A percentile compares a stretch with the other conserved stretches of the same genome.
Evolutionary conservation across 805 yeast genomes (phyloP).

Genomic region (Saccharomycopsis amapae): DNA sequence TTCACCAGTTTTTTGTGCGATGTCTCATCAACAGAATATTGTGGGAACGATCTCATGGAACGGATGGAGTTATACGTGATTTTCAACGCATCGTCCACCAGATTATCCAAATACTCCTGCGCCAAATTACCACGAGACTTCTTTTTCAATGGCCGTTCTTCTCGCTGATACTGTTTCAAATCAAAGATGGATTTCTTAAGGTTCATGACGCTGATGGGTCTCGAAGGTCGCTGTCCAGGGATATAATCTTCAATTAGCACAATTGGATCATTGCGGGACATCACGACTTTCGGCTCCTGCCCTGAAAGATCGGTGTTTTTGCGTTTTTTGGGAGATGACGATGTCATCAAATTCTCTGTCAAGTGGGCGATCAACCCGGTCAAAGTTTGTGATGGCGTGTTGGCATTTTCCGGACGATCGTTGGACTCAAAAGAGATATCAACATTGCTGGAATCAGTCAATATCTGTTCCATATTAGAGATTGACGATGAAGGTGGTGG

Average conservation of each 20-base stretch:
- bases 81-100: not conserved
- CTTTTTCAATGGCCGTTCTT: slow-evolving; percentile 8
- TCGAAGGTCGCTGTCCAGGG: slow-evolving; percentile 24
- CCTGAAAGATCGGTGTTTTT: not conserved
- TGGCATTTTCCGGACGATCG: not conserved
- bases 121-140: slow-evolving; percentile 8
- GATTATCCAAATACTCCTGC: not conserved
- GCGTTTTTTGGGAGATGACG: not conserved
- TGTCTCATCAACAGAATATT: not conserved
- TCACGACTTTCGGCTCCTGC: slow-evolving; percentile 18
- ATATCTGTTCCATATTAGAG: slow-evolving; percentile 20
- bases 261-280: slow-evolving; percentile 26
- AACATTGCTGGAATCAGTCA: slow-evolving; percentile 18
- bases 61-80: slow-evolving; percentile 14
- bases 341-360: not conserved
- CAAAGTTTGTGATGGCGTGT: not conserved
- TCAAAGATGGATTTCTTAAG: slow-evolving; percentile 27
- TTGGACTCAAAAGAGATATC: slow-evolving; percentile 14
- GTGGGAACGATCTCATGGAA: slow-evolving; percentile 12
- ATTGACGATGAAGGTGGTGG: slow-evolving; percentile 26
- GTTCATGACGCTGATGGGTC: slow-evolving; percentile 29
- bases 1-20: not conserved
- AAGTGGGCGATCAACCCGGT: not conserved
- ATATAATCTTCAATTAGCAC: slow-evolving; percentile 55
- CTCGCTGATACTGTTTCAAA: slow-evolving; percentile 7